A percentile compares a stretch with the other conserved stretches of the same genome.
Evolutionary conservation across 345 rosid species (phyloP).

Genomic region (Microthlaspi erraticum): DNA sequence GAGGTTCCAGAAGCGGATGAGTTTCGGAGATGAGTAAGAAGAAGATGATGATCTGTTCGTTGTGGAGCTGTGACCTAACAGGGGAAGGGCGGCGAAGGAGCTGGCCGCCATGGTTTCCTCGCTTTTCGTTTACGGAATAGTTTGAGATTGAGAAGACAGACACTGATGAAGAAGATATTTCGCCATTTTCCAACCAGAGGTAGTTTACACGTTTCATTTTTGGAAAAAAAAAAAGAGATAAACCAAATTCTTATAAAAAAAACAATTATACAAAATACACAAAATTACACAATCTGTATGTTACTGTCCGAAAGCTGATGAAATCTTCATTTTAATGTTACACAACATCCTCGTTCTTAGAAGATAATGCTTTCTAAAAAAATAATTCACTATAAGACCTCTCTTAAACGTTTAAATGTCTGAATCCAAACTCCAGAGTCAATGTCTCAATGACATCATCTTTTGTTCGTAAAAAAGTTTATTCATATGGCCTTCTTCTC

Average conservation of each 20-base stretch:
- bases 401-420: not conserved
- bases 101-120: slow-evolving; percentile 54
- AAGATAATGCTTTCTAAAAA: too few species aligned
- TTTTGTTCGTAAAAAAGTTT: too few species aligned
- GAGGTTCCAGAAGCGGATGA: slow-evolving; percentile 31
- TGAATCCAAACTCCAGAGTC: not conserved
- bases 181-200: slow-evolving; percentile 31
- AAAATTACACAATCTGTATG: too few species aligned
- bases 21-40: slow-evolving; percentile 41
- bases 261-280: too few species aligned
- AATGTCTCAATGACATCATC: too few species aligned
- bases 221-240: not conserved
- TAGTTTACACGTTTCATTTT: slow-evolving; percentile 33
- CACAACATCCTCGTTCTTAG: too few species aligned
- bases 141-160: slow-evolving; percentile 25
- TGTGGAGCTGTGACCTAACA: slow-evolving; percentile 39
- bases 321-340: too few species aligned
- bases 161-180: slow-evolving; percentile 45
- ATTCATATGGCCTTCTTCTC: too few species aligned
- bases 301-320: too few species aligned
- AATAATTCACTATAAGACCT: too few species aligned
- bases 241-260: not conserved
- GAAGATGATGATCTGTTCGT: slow-evolving; percentile 47
- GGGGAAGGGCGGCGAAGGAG: slow-evolving; percentile 51
- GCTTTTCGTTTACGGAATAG: slow-evolving; percentile 1